These are phyloP conservation scores for Fraxinus americana DNA, from an alignment of 257 asterid genomes.

Conservation along the genomic window DNA sequence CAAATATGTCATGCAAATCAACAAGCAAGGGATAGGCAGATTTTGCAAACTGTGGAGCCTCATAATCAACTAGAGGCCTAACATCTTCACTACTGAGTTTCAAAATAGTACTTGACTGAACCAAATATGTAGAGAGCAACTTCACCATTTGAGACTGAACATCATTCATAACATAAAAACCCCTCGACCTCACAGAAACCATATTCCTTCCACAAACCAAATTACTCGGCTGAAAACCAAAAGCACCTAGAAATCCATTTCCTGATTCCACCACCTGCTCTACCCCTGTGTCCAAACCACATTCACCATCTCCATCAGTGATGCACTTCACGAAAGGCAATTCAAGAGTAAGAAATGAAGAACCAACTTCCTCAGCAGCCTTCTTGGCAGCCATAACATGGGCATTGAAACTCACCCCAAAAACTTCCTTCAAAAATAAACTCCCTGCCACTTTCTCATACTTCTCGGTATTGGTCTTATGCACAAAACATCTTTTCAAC, in stretches of 20 bases:
- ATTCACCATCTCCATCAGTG: conserved; percentile 21
- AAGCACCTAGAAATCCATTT: conserved; percentile 32
- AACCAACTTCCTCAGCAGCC: conserved; percentile 88
- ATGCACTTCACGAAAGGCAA: conserved; percentile 62
- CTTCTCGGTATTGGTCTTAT: conserved; percentile 60
- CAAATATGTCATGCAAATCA: conserved; percentile 67
- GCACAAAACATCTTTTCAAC: conserved; percentile 70
- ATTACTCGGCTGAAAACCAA: conserved; percentile 44
- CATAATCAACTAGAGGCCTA: conserved; percentile 51
- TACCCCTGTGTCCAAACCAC: conserved; percentile 19
- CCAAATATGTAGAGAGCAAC: conserved; percentile 48
- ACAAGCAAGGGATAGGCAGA: conserved; percentile 70
- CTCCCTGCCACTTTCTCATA: conserved; percentile 81
- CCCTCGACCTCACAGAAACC: conserved; percentile 32
- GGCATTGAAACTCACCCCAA: conserved; percentile 79
- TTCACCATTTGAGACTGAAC: conserved; percentile 63
- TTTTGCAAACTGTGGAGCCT: conserved; percentile 78
- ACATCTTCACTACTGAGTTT: conserved; percentile 32
- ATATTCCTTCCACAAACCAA: conserved; percentile 39
- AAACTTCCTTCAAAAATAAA: conserved; percentile 77
- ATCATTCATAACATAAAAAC: conserved; percentile 41
- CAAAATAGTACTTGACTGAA: conserved; percentile 31
- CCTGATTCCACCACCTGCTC: conserved; percentile 31
- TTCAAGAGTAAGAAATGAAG: conserved; percentile 72
- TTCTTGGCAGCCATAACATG: conserved; percentile 70